Evolutionary conservation across 805 yeast species (phyloP), one percentile per base, ranked within the genome.

Genomic region (Tetrapisispora namnaoensis): DNA sequence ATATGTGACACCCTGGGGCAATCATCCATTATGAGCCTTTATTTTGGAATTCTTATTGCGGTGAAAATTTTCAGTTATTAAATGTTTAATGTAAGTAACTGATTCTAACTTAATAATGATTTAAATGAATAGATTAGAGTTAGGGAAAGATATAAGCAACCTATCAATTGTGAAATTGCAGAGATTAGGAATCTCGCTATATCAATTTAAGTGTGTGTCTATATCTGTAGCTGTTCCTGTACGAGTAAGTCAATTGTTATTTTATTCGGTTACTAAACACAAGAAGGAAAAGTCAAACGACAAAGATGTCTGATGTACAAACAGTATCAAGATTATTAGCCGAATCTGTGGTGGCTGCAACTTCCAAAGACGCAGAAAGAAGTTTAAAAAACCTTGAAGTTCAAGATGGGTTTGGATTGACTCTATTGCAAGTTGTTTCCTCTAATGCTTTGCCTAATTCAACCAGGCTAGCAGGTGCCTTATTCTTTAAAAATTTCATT

Each of bases 401-500:
- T 1, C 73, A 73, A 46, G 79, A 79, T 35, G 95, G 95, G 4
- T 93, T 93, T 65, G 75, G 95, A 9, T 70, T 87, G 43, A 77
- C 81, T 30, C 68, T 93, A 37, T 68, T 93, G 48, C 89, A 85
- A 59, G 78, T 90, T 17, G 86, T 89, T 34, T 88, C 95, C 4
- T 74, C 84, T 16, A 61, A 71, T 30, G 72, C 73, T 39, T 60
- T 81, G 39, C 73, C 76, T 3, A 62, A 65, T 5, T 70, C 85
- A 1, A 77, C 84, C 1, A 74, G 97, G 52, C 70, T 90, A 44
- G 96, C 99, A 1, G 95, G 86, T 18, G 88, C 96, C 1, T 70
- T 95, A 47, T 89, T 84, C 67, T 88, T 93, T 70, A 93, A 93
- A 65, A 93, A 93, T 64, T 76, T 88, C 52, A 75, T 93, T 53